These are phyloP conservation scores for Papiliotrema nemorosa DNA, from an alignment of 1,284 basidiomycete genomes.

Conservation along the genomic window DNA sequence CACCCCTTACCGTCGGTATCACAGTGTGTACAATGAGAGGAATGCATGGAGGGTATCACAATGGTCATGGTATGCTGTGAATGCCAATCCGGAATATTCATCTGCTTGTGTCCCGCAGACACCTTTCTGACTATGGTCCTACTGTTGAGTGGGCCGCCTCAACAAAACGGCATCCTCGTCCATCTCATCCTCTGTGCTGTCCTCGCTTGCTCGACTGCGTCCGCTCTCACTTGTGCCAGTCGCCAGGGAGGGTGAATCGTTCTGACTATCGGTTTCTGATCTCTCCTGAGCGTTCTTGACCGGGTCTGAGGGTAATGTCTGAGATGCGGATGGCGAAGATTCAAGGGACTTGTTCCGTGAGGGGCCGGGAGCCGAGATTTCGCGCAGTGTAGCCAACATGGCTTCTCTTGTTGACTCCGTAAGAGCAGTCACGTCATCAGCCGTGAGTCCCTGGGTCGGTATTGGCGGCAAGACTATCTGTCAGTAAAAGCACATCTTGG, in stretches of 20 bases:
- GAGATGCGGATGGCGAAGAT: too few species aligned
- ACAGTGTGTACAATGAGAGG: too few species aligned
- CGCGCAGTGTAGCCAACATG: constrained; percentile 50
- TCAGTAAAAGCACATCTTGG: constrained; percentile 58
- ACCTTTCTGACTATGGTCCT: too few species aligned
- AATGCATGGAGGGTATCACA: too few species aligned
- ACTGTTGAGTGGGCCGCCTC: constrained; percentile 38
- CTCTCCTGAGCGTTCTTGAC: too few species aligned
- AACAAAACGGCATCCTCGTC: constrained; percentile 48
- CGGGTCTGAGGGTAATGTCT: too few species aligned
- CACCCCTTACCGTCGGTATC: background rate
- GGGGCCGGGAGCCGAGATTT: constrained; percentile 37
- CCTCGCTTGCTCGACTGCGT: constrained; percentile 1
- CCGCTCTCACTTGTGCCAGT: background rate
- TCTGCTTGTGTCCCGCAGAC: too few species aligned
- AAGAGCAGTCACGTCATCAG: constrained; percentile 50
- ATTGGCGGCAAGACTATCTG: constrained; percentile 56
- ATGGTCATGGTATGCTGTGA: too few species aligned
- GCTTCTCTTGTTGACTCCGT: constrained; percentile 47
- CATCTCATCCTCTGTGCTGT: constrained; percentile 46
- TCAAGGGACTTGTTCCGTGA: background rate
- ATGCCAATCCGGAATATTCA: too few species aligned
- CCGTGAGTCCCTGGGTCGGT: constrained; percentile 50
- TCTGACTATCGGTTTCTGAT: background rate
- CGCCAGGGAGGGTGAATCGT: background rate